phyloP scores from a whole-genome alignment of 192 early-diverging fungal species.

The Gryganskiella cystojenkinii region DNA sequence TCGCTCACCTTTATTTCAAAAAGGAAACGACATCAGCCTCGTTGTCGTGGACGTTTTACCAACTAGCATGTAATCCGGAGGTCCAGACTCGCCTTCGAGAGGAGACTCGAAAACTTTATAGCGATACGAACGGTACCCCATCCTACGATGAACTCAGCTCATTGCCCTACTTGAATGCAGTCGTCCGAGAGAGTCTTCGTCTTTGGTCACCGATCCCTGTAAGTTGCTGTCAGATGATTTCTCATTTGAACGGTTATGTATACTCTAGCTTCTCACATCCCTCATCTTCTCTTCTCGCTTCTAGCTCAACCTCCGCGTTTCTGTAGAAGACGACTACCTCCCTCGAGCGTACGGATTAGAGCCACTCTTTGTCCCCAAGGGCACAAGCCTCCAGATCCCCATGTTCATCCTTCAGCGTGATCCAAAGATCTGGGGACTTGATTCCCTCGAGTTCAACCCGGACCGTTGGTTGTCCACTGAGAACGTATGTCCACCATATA shows the following conservation, averaged over 20 bases:
- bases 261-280: background rate
- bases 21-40: slow-evolving; percentile 62
- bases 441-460: slow-evolving; percentile 54
- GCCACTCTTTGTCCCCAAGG: slow-evolving; percentile 40
- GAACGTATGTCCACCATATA: slow-evolving; percentile 24
- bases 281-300: slow-evolving; percentile 19
- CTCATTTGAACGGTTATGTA: background rate
- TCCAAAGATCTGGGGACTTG: slow-evolving; percentile 46
- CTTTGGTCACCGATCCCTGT: slow-evolving; percentile 64
- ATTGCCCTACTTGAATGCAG: slow-evolving; percentile 60
- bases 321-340: slow-evolving; percentile 39
- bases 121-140: slow-evolving; percentile 21
- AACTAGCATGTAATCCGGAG: slow-evolving; percentile 49
- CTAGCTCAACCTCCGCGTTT: slow-evolving; percentile 42
- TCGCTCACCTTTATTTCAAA: background rate
- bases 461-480: slow-evolving; percentile 48
- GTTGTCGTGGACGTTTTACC: slow-evolving; percentile 61
- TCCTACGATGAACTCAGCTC: slow-evolving; percentile 59
- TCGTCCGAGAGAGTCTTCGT: slow-evolving; percentile 61
- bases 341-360: slow-evolving; percentile 54
- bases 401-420: slow-evolving; percentile 59
- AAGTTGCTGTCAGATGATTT: slow-evolving; percentile 5
- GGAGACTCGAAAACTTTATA: slow-evolving; percentile 41
- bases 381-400: slow-evolving; percentile 50
- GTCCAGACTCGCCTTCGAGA: slow-evolving; percentile 53